Evolutionary conservation across 345 rosid species (phyloP).

Genomic region (Rhodomyrtus tomentosa): DNA sequence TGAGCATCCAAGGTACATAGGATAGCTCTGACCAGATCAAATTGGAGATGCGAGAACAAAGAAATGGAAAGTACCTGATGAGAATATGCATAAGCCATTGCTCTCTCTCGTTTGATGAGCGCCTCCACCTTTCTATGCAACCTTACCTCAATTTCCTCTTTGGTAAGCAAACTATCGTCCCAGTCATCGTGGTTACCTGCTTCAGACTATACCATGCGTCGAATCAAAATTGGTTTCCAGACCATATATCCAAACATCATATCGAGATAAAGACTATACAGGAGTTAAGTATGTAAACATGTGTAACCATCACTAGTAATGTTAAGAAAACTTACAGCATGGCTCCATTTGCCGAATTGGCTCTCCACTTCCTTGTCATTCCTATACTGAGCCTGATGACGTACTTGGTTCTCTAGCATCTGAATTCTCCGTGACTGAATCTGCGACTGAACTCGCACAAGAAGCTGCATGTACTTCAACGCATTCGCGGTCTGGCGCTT

Average conservation of each 20-base stretch:
- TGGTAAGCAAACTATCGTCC: conserved; percentile 82
- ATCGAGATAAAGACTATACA: not conserved
- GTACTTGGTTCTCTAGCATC: conserved; percentile 76
- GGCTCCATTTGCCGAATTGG: conserved; percentile 56
- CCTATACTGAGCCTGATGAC: conserved; percentile 29
- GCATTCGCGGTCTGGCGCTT: conserved; percentile 86
- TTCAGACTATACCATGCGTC: conserved; percentile 34
- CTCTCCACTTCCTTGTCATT: conserved; percentile 42
- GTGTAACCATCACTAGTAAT: not conserved
- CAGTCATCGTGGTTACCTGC: conserved; percentile 57
- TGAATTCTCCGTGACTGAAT: conserved; percentile 91
- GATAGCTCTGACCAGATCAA: not conserved
- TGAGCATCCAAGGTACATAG: not conserved
- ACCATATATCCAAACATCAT: not conserved
- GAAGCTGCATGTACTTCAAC: conserved; percentile 88
- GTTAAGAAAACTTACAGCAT: conserved; percentile 23
- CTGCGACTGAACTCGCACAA: conserved; percentile 95
- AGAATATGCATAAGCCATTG: conserved; percentile 90
- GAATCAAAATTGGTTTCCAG: not conserved
- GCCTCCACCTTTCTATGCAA: conserved; percentile 79
- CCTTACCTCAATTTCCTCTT: conserved; percentile 66
- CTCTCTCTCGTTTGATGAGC: conserved; percentile 68
- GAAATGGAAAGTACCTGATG: conserved; percentile 48
- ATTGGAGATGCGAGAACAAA: not conserved
- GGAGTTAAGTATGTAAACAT: not conserved